Percentiles rank a stretch among this genome's conserved stretches.
These are phyloP conservation scores for Metschnikowia henanensis DNA, from an alignment of 805 yeast species.

Conservation along the genomic window DNA sequence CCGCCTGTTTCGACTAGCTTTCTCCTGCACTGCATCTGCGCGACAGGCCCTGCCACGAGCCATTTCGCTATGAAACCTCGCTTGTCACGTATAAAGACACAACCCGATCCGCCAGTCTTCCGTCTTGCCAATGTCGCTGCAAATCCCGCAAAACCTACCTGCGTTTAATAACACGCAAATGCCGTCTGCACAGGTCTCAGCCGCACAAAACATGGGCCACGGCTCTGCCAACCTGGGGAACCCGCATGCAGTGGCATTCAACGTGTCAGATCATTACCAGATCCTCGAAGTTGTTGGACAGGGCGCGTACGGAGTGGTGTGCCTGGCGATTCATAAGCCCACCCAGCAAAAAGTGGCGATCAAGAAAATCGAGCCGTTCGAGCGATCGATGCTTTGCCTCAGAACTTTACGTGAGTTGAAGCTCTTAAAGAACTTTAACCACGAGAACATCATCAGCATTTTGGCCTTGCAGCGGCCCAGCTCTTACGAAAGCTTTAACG, in stretches of 20 bases:
- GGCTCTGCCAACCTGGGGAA: not conserved
- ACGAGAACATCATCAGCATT: conserved; percentile 88
- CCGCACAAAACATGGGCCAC: not conserved
- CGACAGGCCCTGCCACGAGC: conserved; percentile 4
- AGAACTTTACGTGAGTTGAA: conserved; percentile 89
- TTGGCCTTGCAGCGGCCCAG: conserved; percentile 87
- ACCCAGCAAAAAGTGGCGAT: conserved; percentile 90
- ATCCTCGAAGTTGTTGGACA: conserved; percentile 86
- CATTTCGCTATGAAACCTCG: conserved; percentile 10
- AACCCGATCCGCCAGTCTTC: not conserved
- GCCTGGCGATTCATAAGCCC: conserved; percentile 86
- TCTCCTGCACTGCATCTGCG: conserved; percentile 8
- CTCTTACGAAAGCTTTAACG: conserved; percentile 72
- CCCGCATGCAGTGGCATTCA: conserved; percentile 51
- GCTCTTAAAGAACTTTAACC: conserved; percentile 84
- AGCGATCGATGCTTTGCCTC: conserved; percentile 82
- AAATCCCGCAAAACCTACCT: not conserved
- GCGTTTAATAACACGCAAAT: not conserved
- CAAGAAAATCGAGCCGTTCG: conserved; percentile 92
- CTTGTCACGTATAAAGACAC: conserved; percentile 1
- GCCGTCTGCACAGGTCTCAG: conserved; percentile 7
- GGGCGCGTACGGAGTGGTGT: conserved; percentile 95
- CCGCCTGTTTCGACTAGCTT: not conserved
- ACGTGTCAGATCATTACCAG: conserved; percentile 85
- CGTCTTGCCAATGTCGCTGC: not conserved